phyloP scores from a whole-genome alignment of 2,329 filamentous ascomycete genomes.

The Myriosclerotinia duriaeana region DNA sequence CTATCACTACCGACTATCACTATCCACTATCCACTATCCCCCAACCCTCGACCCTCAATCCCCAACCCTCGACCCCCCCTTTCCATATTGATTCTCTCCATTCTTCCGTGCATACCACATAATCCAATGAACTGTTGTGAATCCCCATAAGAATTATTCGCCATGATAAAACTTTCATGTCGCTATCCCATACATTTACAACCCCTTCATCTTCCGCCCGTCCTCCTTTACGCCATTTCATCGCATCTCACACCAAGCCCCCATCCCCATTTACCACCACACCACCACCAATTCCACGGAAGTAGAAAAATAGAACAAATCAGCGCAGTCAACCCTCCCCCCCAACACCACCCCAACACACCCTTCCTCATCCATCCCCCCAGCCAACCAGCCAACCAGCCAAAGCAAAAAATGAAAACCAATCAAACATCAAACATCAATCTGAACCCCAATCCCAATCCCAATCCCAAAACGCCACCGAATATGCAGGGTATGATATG shows the following conservation, averaged over 20 bases:
- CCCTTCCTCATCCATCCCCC: too few species aligned
- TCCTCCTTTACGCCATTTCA: too few species aligned
- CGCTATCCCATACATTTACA: not conserved
- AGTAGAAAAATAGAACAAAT: not conserved
- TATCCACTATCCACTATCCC: not conserved
- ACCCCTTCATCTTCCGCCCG: not conserved
- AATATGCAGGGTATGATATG: slow-evolving; percentile 21
- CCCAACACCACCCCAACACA: too few species aligned
- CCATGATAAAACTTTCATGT: not conserved
- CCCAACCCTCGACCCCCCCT: too few species aligned
- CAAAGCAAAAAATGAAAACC: not conserved
- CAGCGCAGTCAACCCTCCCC: not conserved
- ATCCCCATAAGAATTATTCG: not conserved
- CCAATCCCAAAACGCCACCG: slow-evolving; percentile 14
- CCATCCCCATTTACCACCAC: not conserved
- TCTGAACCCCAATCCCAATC: not conserved
- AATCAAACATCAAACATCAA: not conserved
- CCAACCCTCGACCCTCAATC: too few species aligned
- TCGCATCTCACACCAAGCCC: not conserved
- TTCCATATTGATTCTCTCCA: not conserved
- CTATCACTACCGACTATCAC: not conserved
- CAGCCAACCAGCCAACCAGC: not conserved
- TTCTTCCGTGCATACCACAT: not conserved
- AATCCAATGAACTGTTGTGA: not conserved
- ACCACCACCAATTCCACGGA: not conserved